These are phyloP conservation scores for Paramecium biaurelia DNA, from an alignment of 73 alveolate species.

Conservation along the genomic window DNA sequence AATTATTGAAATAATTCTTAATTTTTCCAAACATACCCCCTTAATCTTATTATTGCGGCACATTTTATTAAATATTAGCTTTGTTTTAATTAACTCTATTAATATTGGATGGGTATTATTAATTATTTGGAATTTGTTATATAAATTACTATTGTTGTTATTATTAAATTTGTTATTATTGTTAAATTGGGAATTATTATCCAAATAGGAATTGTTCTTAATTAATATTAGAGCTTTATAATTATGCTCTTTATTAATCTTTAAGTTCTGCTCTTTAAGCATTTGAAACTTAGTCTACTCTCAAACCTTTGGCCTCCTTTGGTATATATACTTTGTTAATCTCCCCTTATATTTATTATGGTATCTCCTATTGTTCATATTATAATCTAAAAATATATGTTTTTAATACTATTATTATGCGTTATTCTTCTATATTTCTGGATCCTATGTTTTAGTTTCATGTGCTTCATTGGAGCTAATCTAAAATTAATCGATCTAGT, in stretches of 20 bases:
- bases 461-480: neutral
- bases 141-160: neutral
- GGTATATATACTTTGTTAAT: neutral
- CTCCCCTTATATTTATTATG: neutral
- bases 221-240: neutral
- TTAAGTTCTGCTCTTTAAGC: neutral
- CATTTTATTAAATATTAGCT: neutral
- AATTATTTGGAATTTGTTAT: neutral
- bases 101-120: neutral
- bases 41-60: neutral
- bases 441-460: neutral
- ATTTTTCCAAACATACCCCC: neutral
- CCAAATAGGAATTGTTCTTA: neutral
- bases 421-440: neutral
- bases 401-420: neutral
- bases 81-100: neutral
- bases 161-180: neutral
- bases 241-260: neutral
- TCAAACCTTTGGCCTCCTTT: neutral
- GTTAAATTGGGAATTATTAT: neutral
- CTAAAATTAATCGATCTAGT: neutral
- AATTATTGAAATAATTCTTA: neutral
- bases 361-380: neutral
- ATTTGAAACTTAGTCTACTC: no score
- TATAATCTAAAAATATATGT: neutral